Percentiles rank a stretch among this genome's conserved stretches.
These are phyloP conservation scores for Russula brevipes DNA, from an alignment of 768 basidiomycete species.

Conservation along the genomic window DNA sequence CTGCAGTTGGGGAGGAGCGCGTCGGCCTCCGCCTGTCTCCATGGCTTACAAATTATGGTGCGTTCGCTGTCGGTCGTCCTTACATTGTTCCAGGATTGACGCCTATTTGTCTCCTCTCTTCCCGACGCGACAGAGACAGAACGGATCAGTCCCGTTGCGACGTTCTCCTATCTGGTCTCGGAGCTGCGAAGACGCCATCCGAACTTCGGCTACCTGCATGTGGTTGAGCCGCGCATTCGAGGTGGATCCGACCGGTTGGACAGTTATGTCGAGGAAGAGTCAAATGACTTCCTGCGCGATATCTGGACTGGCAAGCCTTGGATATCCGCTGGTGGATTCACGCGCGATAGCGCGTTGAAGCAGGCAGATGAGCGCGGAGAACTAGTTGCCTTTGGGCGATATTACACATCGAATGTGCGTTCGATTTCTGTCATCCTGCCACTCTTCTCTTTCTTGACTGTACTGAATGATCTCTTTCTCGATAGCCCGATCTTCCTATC, in stretches of 20 bases:
- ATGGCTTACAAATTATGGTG: conserved; percentile 27
- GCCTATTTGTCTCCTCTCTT: too few relatives aligned
- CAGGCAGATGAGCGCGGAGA: conserved; percentile 34
- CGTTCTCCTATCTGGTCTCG: conserved; percentile 47
- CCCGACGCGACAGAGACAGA: conserved; percentile 35
- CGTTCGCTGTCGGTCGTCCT: not conserved
- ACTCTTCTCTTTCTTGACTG: too few relatives aligned
- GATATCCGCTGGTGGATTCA: conserved; percentile 45
- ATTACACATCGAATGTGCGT: conserved; percentile 35
- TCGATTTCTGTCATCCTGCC: not conserved
- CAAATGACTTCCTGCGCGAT: conserved; percentile 42
- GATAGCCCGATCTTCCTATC: conserved; percentile 33
- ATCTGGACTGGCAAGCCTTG: conserved; percentile 42
- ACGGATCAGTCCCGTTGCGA: conserved; percentile 50
- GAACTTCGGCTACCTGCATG: conserved; percentile 38
- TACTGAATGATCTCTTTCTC: not conserved
- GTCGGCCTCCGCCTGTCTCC: conserved; percentile 38
- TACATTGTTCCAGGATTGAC: too few relatives aligned
- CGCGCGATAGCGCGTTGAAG: conserved; percentile 37
- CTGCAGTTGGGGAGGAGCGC: conserved; percentile 39
- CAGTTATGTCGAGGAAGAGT: conserved; percentile 17
- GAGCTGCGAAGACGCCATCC: conserved; percentile 39
- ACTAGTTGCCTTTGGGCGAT: conserved; percentile 37
- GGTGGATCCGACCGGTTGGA: conserved; percentile 1
- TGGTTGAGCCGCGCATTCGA: conserved; percentile 31